These are phyloP conservation scores for Globisporangium ultimum DNA, from an alignment of 352 stramenopile species.

Conservation along the genomic window DNA sequence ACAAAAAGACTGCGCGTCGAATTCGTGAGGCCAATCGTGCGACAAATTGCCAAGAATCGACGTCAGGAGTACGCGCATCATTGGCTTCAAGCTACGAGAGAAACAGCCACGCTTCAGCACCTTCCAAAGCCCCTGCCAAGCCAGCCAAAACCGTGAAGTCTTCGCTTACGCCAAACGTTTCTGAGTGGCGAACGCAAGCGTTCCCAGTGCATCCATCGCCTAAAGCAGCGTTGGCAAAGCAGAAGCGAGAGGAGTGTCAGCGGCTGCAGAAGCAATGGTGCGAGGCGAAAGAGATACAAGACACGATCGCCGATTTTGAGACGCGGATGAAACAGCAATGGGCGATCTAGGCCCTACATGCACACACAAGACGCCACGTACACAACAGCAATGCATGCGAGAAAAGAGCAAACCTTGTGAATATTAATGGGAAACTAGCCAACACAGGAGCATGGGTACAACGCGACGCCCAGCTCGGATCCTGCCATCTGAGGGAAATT, in stretches of 20 bases:
- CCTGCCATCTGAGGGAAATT: not conserved
- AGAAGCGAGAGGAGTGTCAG: conserved; percentile 6
- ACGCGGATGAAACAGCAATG: conserved; percentile 19
- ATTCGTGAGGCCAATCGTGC: conserved; percentile 13
- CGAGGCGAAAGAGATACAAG: conserved; percentile 24
- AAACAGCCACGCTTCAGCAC: not conserved
- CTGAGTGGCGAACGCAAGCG: conserved; percentile 37
- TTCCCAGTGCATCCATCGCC: conserved; percentile 11
- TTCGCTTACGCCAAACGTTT: conserved; percentile 31
- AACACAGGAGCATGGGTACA: not conserved
- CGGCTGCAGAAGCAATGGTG: conserved; percentile 15
- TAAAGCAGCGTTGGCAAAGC: conserved; percentile 4
- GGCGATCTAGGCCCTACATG: conserved; percentile 8
- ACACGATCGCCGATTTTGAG: conserved; percentile 43
- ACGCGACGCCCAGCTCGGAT: not conserved
- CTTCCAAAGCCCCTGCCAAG: conserved; percentile 4
- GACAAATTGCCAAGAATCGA: not conserved
- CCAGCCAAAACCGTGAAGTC: conserved; percentile 18
- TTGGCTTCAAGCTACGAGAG: conserved; percentile 8
- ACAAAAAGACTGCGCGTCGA: conserved; percentile 3
- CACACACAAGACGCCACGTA: not conserved
- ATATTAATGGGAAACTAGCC: conserved; percentile 13
- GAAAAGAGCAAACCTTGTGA: not conserved
- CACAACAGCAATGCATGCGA: not conserved
- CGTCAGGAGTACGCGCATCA: not conserved